Evolutionary conservation across 495 filamentous ascomycete species (phyloP).

Genomic region (Podospora anserina): DNA sequence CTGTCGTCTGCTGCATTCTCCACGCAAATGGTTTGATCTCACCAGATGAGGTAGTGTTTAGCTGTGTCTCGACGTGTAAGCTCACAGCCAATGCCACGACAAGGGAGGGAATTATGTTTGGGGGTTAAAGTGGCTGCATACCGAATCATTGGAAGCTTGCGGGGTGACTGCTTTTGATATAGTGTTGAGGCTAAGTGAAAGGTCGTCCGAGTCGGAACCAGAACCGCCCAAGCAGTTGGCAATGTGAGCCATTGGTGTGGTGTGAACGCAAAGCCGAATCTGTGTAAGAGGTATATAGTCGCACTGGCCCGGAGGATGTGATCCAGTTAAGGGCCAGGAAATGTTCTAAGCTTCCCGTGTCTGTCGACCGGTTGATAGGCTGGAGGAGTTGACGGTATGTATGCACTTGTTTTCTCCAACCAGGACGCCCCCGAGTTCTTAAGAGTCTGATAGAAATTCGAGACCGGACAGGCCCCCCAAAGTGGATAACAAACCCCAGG

Average conservation of each 20-base stretch:
- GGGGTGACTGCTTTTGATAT: conserved; percentile 46
- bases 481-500: conserved; percentile 11
- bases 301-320: conserved; percentile 30
- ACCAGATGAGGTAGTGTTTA: conserved; percentile 35
- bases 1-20: conserved; percentile 53
- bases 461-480: conserved; percentile 11
- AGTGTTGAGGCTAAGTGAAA: conserved; percentile 39
- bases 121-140: conserved; percentile 37
- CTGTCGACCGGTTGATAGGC: conserved; percentile 28
- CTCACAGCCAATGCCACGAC: conserved; percentile 27
- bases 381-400: conserved; percentile 32
- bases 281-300: conserved; percentile 34
- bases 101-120: conserved; percentile 4
- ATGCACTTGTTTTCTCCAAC: conserved; percentile 23
- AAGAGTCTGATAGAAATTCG: conserved; percentile 24
- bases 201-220: conserved; percentile 35
- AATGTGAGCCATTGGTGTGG: conserved; percentile 50
- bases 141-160: conserved; percentile 45
- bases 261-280: conserved; percentile 23
- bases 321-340: conserved; percentile 30
- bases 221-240: conserved; percentile 38
- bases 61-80: conserved; percentile 29
- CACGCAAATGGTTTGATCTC: conserved; percentile 46
- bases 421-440: conserved; percentile 16
- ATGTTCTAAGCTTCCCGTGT: conserved; percentile 22